Evolutionary conservation across 768 basidiomycete species (phyloP).

Genomic region (Clavulina sp.): DNA sequence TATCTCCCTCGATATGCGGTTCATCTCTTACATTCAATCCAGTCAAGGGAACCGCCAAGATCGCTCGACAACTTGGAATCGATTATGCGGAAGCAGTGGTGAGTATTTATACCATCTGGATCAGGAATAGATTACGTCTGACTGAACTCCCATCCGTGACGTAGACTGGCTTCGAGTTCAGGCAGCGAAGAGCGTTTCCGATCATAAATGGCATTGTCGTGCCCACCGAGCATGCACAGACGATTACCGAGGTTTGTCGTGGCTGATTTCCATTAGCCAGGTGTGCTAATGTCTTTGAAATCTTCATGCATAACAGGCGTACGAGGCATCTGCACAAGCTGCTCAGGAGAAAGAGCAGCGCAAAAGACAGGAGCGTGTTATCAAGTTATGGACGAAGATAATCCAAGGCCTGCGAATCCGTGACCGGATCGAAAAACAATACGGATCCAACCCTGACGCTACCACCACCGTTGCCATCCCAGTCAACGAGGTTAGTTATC

Average conservation of each 20-base stretch:
- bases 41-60: conserved; percentile 79
- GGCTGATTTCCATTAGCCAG: background rate
- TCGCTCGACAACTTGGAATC: conserved; percentile 72
- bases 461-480: background rate
- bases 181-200: conserved; percentile 75
- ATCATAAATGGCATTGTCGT: conserved; percentile 74
- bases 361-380: conserved; percentile 59
- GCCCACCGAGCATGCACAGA: conserved; percentile 58
- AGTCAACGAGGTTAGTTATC: background rate
- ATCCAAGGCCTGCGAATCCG: conserved; percentile 79
- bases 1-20: background rate
- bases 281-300: conserved; percentile 5
- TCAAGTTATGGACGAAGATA: conserved; percentile 79
- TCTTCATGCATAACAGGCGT: conserved; percentile 46
- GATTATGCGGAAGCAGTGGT: conserved; percentile 94
- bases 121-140: conserved; percentile 8
- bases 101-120: conserved; percentile 20
- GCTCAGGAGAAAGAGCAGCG: conserved; percentile 57
- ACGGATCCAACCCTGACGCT: too few relatives aligned
- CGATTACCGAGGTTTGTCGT: conserved; percentile 48
- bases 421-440: conserved; percentile 64
- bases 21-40: conserved; percentile 6
- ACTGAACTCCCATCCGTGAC: background rate
- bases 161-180: conserved; percentile 96
- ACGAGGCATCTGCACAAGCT: conserved; percentile 60